Base-by-base conservation (phyloP, 2,329 filamentous ascomycete genomes). In the Coleophoma eucalyptorum region DNA sequence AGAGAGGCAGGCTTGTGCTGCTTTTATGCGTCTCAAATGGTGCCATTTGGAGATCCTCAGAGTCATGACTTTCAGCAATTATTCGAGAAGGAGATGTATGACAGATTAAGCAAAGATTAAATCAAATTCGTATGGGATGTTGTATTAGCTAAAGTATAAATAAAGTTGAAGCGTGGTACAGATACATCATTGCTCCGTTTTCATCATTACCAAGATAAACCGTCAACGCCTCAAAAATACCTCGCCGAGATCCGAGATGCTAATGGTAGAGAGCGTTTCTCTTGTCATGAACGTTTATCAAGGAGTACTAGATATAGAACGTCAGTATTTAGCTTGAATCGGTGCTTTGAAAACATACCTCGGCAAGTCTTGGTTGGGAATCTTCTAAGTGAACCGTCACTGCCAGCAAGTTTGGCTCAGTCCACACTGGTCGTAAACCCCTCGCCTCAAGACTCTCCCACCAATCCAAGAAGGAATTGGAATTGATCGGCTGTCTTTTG, bases 51-150 rank as follows among this genome's bases (percentile, higher is more conserved):
- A 0, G 72, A 76, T 58, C 16, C 40, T 1, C 55, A 58, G 42
- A 63, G 62, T n/a, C 63, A 64, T 44, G 59, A 65, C 46, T 60
- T 70, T 48, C 69, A 72, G 43, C 61, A 61, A 13, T 54, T 63
- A n/a, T 72, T 70, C 41, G 73, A 76, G 60, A 64, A 60, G n/a
- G 69, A 67, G 37, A 63, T 74, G 35, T 75, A 75, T 52, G 55
- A 26, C 10, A 26, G 26, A 26, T 26, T 26, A 8, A 8, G 26
- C 6, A 26, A 26, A 3, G 26, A 3, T 26, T 26, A 5, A 26
- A 26, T 5, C 26, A 8, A n/a, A 8, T 26, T 8, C 26, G 10
- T 5, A 26, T 5, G 6, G 2, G 26, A 26, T 26, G 2, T 26
- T 8, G 26, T 26, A 26, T 26, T 26, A 26, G 26, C 26, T 26